Evolutionary conservation across 306 rosid genomes (phyloP).

Genomic region (Quercus dentata): DNA sequence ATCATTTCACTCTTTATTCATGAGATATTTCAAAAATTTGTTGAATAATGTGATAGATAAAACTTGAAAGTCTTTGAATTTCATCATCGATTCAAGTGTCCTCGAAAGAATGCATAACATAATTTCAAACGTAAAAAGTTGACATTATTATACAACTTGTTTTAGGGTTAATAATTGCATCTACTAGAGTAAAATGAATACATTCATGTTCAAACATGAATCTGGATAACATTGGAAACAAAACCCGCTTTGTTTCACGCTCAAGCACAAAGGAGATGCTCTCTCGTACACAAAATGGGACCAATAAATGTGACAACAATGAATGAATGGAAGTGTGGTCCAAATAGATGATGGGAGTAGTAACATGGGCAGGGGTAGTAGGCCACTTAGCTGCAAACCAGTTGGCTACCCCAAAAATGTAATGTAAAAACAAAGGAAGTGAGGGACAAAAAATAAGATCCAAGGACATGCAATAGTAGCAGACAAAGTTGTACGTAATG

Average conservation of each 20-base stretch:
- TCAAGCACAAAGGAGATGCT: neutral
- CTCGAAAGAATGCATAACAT: no score
- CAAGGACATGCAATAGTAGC: slow-evolving; percentile 38
- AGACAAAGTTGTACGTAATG: slow-evolving; percentile 21
- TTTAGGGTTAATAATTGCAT: no score
- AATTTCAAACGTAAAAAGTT: no score
- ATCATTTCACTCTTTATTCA: no score
- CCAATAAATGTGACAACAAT: slow-evolving; percentile 11
- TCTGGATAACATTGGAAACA: no score
- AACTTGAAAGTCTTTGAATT: no score
- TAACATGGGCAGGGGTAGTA: neutral
- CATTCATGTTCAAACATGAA: no score
- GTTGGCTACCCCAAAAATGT: slow-evolving; percentile 30
- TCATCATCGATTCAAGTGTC: no score
- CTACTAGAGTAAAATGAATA: no score
- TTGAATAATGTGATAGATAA: no score
- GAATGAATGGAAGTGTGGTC: slow-evolving; percentile 26
- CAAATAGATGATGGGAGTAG: slow-evolving; percentile 13
- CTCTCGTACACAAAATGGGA: slow-evolving; percentile 24
- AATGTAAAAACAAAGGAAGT: slow-evolving; percentile 26
- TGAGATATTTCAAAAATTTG: accelerated
- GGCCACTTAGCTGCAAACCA: slow-evolving; percentile 34
- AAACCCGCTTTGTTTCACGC: no score
- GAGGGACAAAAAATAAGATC: slow-evolving; percentile 25
- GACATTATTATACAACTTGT: no score